A percentile compares a stretch with the other conserved stretches of the same genome.
phyloP scores from a whole-genome alignment of 371 early-diverging fungal genomes.

The Apophysomyces variabilis region DNA sequence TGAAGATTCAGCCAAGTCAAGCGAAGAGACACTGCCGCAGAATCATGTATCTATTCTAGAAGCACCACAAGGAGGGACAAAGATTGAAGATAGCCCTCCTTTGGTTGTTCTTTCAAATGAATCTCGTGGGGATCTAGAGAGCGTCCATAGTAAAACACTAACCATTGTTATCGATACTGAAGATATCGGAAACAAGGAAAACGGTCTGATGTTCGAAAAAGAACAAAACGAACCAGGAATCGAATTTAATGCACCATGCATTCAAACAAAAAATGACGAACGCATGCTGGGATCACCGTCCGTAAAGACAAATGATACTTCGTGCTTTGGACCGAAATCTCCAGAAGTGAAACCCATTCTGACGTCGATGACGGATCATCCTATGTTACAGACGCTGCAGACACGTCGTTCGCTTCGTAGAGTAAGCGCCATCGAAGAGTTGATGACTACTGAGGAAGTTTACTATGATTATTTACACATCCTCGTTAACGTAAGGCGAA shows the following conservation, averaged over 20 bases:
- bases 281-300: neutral
- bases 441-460: conserved; percentile 43
- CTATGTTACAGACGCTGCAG: neutral
- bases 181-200: neutral
- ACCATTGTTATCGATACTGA: conserved; percentile 1
- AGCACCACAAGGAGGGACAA: neutral
- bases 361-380: neutral
- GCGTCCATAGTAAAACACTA: conserved; percentile 2
- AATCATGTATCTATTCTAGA: neutral
- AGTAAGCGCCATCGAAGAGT: conserved; percentile 31
- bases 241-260: neutral
- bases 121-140: neutral
- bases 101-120: neutral
- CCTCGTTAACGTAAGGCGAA: conserved; percentile 38
- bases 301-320: neutral
- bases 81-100: neutral
- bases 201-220: neutral
- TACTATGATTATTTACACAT: conserved; percentile 39
- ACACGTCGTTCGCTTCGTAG: conserved; percentile 12
- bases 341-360: neutral
- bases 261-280: neutral
- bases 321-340: neutral
- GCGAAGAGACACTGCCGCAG: neutral
- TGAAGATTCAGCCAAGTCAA: too few relatives aligned
- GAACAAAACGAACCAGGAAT: neutral